phyloP scores from a whole-genome alignment of 164 flowering plant species.

The Berberis thunbergii region DNA sequence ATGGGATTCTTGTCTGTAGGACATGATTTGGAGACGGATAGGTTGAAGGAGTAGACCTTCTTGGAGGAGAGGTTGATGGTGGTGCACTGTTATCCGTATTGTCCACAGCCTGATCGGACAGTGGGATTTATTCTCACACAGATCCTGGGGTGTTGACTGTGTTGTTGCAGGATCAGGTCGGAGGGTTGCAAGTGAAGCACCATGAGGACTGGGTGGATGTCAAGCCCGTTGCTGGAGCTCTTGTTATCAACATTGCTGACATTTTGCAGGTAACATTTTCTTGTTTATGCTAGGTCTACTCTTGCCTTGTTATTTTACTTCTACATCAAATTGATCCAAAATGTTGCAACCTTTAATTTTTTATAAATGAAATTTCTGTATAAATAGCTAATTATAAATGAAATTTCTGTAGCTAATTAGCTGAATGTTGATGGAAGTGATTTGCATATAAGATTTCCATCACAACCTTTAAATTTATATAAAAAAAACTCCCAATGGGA shows the following conservation, averaged over 20 bases:
- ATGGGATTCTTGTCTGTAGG: conserved; percentile 49
- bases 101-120: conserved; percentile 70
- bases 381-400: too few relatives aligned
- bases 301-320: too few relatives aligned
- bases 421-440: too few relatives aligned
- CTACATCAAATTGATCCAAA: too few relatives aligned
- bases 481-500: too few relatives aligned
- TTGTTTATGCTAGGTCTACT: too few relatives aligned
- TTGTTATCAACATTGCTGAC: conserved; percentile 58
- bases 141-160: conserved; percentile 60
- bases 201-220: conserved; percentile 54
- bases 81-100: conserved; percentile 57
- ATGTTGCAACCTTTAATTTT: too few relatives aligned
- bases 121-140: conserved; percentile 49
- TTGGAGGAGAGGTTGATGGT: conserved; percentile 31
- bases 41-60: conserved; percentile 33
- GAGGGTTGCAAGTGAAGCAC: conserved; percentile 54
- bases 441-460: too few relatives aligned
- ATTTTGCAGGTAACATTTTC: conserved; percentile 40
- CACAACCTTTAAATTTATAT: too few relatives aligned
- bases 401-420: too few relatives aligned
- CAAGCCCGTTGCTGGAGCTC: conserved; percentile 45
- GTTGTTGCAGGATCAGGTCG: conserved; percentile 43
- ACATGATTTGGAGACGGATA: conserved; percentile 32
- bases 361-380: too few relatives aligned